A percentile compares a stretch with the other conserved stretches of the same genome.
These are phyloP conservation scores for Pestalotiopsis sp. DNA, from an alignment of 2,329 filamentous ascomycete genomes.

Conservation along the genomic window DNA sequence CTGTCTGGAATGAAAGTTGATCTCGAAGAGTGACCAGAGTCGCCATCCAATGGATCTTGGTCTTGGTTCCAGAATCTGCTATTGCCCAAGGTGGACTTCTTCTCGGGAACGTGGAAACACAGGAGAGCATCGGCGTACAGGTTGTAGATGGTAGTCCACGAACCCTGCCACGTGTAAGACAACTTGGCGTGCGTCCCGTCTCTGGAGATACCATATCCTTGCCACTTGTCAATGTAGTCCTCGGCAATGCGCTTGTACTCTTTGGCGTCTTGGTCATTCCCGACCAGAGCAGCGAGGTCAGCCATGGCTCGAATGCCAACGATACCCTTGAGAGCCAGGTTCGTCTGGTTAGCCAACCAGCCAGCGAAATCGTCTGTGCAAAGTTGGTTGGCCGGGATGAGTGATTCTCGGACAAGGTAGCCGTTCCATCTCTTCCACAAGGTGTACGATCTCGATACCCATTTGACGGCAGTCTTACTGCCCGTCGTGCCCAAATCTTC, in stretches of 20 bases:
- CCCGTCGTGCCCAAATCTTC: slow-evolving; percentile 49
- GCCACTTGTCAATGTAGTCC: slow-evolving; percentile 72
- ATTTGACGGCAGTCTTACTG: slow-evolving; percentile 40
- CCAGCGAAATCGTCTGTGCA: slow-evolving; percentile 81
- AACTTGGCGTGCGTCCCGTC: slow-evolving; percentile 76
- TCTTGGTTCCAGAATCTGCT: slow-evolving; percentile 26
- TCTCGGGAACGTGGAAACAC: slow-evolving; percentile 67
- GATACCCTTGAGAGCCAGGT: slow-evolving; percentile 76
- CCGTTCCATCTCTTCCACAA: slow-evolving; percentile 79
- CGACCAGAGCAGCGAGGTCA: slow-evolving; percentile 63
- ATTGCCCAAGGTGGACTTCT: slow-evolving; percentile 18
- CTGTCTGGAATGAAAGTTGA: slow-evolving; percentile 68
- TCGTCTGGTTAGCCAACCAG: slow-evolving; percentile 74
- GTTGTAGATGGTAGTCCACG: slow-evolving; percentile 82
- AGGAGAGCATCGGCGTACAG: slow-evolving; percentile 76
- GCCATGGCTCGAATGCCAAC: slow-evolving; percentile 80
- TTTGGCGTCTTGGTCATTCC: slow-evolving; percentile 58
- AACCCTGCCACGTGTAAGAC: slow-evolving; percentile 79
- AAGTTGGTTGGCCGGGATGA: slow-evolving; percentile 72
- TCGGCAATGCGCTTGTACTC: slow-evolving; percentile 67
- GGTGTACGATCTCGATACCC: slow-evolving; percentile 57
- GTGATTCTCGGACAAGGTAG: slow-evolving; percentile 70
- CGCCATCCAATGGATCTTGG: slow-evolving; percentile 20
- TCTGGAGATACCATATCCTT: slow-evolving; percentile 68
- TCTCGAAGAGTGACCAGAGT: slow-evolving; percentile 20